These are phyloP conservation scores for Sugiyamaella chiloensis DNA, from an alignment of 805 yeast genomes.

Conservation along the genomic window DNA sequence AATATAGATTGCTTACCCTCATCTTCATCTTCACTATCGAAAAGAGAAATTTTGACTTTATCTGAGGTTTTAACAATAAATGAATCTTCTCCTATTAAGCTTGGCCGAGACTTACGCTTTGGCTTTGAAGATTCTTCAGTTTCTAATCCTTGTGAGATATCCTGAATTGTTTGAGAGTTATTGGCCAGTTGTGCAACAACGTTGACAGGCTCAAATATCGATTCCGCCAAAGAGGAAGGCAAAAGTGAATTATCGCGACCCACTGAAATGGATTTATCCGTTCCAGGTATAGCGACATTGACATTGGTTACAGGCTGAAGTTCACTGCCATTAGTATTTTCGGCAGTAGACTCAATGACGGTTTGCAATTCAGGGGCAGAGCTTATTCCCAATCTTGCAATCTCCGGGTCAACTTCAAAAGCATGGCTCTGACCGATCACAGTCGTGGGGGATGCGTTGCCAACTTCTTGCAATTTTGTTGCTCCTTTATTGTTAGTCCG, in stretches of 20 bases:
- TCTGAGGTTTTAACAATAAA: constrained; percentile 12
- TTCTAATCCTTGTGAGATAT: not conserved
- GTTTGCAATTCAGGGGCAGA: not conserved
- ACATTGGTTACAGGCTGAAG: not conserved
- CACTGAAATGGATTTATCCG: not conserved
- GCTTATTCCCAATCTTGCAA: not conserved
- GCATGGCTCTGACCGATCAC: not conserved
- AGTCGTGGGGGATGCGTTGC: not conserved
- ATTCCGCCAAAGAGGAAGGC: not conserved
- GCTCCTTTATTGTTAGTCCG: too few species aligned
- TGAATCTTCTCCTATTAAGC: constrained; percentile 2
- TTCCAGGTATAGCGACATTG: not conserved
- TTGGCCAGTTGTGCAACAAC: not conserved
- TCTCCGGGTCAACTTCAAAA: not conserved
- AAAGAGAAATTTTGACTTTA: constrained; percentile 17
- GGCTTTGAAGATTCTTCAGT: not conserved
- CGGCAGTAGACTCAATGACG: not conserved
- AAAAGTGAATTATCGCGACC: too few species aligned
- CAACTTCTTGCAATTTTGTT: too few species aligned
- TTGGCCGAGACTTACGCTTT: constrained; percentile 10
- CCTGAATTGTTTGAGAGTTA: not conserved
- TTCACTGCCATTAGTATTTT: not conserved
- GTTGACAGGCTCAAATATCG: too few species aligned
- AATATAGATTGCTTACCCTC: not conserved
- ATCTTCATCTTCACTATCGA: constrained; percentile 20